Conservation (phyloP, 2,329 filamentous ascomycete genomes). For the Cadophora gregata region DNA sequence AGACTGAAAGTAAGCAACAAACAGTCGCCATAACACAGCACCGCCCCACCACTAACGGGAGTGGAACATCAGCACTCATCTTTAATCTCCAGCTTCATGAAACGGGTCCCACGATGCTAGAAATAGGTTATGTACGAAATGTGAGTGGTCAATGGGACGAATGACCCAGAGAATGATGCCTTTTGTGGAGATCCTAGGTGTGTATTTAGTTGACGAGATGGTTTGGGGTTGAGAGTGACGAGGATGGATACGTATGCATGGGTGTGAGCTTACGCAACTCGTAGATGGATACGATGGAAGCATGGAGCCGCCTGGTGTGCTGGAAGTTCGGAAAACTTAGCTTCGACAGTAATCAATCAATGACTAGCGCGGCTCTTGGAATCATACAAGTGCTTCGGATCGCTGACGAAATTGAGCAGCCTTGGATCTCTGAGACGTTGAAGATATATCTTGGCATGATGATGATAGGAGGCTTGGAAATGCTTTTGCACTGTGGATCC, state of each 20-base stretch:
- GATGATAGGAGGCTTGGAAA: conserved; percentile 8
- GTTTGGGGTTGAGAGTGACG: background rate
- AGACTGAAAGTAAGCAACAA: background rate
- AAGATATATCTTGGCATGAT: conserved; percentile 6
- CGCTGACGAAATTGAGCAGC: background rate
- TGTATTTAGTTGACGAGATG: background rate
- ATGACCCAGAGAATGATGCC: background rate
- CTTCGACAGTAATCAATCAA: background rate
- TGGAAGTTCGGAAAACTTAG: background rate
- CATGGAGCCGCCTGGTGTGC: background rate
- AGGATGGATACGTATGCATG: conserved; percentile 17
- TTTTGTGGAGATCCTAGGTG: background rate
- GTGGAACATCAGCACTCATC: background rate
- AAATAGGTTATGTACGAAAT: background rate
- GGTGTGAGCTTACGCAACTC: conserved; percentile 14
- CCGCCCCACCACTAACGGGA: background rate
- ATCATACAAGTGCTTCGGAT: background rate
- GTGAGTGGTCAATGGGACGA: conserved; percentile 2
- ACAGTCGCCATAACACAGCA: conserved; percentile 3
- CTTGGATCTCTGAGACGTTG: background rate
- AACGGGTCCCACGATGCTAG: conserved; percentile 1
- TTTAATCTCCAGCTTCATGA: conserved; percentile 13
- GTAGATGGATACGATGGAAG: background rate
- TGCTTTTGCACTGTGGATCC: conserved; percentile 9
- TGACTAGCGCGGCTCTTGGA: background rate